Percentiles rank a stretch among this genome's conserved stretches.
phyloP scores from a whole-genome alignment of 129 eudicot species.

The Erigeron canadensis region DNA sequence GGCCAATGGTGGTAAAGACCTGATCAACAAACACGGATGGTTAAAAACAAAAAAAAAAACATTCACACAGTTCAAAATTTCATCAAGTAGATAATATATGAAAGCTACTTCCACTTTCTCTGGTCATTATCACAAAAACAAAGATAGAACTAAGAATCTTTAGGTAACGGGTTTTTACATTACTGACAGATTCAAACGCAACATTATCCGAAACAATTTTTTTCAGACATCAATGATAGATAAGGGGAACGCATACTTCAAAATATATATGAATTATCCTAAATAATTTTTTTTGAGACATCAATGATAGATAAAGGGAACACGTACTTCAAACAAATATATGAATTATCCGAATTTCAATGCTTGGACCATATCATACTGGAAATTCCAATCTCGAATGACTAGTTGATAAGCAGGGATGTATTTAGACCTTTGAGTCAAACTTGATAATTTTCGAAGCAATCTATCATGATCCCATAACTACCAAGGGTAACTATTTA shows the following conservation, averaged over 20 bases:
- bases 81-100: background rate
- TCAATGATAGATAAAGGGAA: background rate
- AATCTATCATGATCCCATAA: background rate
- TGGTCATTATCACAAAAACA: background rate
- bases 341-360: background rate
- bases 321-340: background rate
- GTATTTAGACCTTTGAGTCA: background rate
- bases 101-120: conserved; percentile 1
- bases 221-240: no score
- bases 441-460: background rate
- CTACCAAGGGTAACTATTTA: background rate
- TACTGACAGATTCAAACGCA: no score
- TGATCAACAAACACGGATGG: conserved; percentile 20
- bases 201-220: background rate
- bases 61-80: background rate
- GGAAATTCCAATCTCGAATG: background rate
- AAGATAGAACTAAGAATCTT: background rate
- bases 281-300: no score
- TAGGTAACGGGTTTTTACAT: background rate
- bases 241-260: background rate
- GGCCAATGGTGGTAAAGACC: conserved; percentile 91
- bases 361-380: background rate
- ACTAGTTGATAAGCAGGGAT: background rate
- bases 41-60: conserved; percentile 11
- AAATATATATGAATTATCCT: background rate